Evolutionary conservation across 441 rosid species (phyloP), one percentile per base, ranked within the genome.

Genomic region (Geranium incanum): DNA sequence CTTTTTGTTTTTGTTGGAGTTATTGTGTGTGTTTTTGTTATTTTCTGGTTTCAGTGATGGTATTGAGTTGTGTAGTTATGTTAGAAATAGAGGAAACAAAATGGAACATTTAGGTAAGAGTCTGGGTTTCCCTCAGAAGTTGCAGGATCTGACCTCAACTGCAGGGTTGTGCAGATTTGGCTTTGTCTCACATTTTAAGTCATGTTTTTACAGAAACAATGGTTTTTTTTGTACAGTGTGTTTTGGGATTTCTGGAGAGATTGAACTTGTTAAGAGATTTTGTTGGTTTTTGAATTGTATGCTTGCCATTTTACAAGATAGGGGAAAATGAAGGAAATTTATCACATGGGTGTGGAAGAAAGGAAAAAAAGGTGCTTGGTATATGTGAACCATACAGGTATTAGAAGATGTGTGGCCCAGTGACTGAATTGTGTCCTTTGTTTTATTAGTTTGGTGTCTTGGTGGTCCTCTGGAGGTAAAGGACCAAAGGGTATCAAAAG

Each of bases 391-490:
- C 63, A 57, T 57, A 57, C 63, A 57, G 62, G 66, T 28, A 28
- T 28, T 28, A 28, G 33, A 28, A 2, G 33, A 28, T 28, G 62
- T 41, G 80, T 76, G 81, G 81, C 80, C 83, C 85, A 78, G 78
- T 73, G 69, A 74, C 69, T 72, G 36, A 52, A 63, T 55, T 75
- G 63, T 68, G 59, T 7, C 11, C 50, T 43, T 57, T 72, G 73
- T 60, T 28, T 28, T 75, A 57, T 16, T 57, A 57, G 28, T 71
- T 72, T 73, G 41, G 67, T 70, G 74, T 71, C 66, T 77, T 78
- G 52, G 81, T 80, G 85, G 85, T 82, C 85, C 83, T 67, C 74
- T 62, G 70, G 59, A 65, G 79, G 71, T 68, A 70, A 78, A 78
- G 77, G 75, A 72, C 68, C 76, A 69, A 71, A 68, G 68, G 68